phyloP scores from a whole-genome alignment of 331 rosid species.

The Pyracantha coccinea region DNA sequence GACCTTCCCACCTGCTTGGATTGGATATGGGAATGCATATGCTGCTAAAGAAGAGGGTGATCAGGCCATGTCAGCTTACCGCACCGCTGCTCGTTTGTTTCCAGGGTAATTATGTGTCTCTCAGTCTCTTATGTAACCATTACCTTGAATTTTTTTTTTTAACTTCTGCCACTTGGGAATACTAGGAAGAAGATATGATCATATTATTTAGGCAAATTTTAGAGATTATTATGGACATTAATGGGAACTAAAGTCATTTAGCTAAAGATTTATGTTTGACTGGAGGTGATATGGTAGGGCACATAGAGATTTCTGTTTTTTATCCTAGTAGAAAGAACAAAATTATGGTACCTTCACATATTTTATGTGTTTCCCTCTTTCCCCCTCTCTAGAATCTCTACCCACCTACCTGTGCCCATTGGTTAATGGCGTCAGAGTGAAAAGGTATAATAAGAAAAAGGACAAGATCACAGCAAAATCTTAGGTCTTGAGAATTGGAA shows the following conservation, averaged over 20 bases:
- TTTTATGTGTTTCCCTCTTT: too few species aligned
- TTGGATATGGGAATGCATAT: slow-evolving; percentile 88
- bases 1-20: slow-evolving; percentile 95
- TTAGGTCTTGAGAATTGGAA: background rate
- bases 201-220: background rate
- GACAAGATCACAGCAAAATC: background rate
- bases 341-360: background rate
- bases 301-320: background rate
- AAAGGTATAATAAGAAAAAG: background rate
- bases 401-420: background rate
- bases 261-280: background rate
- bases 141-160: background rate
- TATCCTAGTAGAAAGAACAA: background rate
- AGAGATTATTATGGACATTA: background rate
- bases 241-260: background rate
- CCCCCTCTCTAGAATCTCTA: too few species aligned
- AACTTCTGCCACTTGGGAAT: background rate
- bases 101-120: slow-evolving; percentile 61
- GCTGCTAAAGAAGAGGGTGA: slow-evolving; percentile 98
- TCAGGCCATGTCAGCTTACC: slow-evolving; percentile 97
- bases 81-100: slow-evolving; percentile 97
- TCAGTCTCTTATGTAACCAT: background rate
- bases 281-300: background rate
- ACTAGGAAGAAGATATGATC: background rate
- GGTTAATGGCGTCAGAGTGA: background rate